Base-by-base conservation (phyloP, 2,329 filamentous ascomycete genomes). In the Thelonectria discophora region DNA sequence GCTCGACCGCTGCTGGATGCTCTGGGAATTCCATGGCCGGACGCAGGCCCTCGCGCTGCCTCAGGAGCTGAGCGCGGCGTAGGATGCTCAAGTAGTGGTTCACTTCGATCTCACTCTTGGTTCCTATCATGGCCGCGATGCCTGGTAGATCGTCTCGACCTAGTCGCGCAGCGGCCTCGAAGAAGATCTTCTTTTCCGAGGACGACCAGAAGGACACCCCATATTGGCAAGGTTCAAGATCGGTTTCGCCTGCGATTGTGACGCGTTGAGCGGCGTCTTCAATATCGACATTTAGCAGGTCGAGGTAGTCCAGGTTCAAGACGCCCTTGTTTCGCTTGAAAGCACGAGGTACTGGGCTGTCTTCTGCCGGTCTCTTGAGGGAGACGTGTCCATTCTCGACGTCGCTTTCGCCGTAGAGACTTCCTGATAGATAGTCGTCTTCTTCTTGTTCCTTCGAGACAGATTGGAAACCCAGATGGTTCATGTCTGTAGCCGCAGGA, bases 51-150 rank as follows among this genome's bases (percentile, higher is more conserved):
- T 72, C 79, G 17, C 70, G 68, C 42, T 79, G 79, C 40, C 81
- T 78, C 20, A 76, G 72, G 37, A 81, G 75, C 6, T 79, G 67
- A 1, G 80, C 82, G 18, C 82, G 78, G 10, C 87, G 80, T 5
- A 97, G 81, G 1, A 91, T 74, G 7, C 80, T 71, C 5, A 96
- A 74, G 72, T 93, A 93, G 52, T 90, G 86, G 27, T 84, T 83
- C 34, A 95, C 87, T 76, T 97, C 93, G 9, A 90, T 73, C 65
- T 87, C 84, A 60, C 87, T 89, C 76, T 98, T 98, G 34, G 87
- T 89, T 1, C 81, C 81, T 15, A 97, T 80, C 0, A 84, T 81
- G 9, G 76, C 70, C 1, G 91, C 83, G 57, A 97, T 89, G 1
- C 82, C 85, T 2, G 77, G 76, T 1, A 90, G 69, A 63, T 93